phyloP scores from a whole-genome alignment of 2,329 filamentous ascomycete species.

The Leptosphaerulina australis region DNA sequence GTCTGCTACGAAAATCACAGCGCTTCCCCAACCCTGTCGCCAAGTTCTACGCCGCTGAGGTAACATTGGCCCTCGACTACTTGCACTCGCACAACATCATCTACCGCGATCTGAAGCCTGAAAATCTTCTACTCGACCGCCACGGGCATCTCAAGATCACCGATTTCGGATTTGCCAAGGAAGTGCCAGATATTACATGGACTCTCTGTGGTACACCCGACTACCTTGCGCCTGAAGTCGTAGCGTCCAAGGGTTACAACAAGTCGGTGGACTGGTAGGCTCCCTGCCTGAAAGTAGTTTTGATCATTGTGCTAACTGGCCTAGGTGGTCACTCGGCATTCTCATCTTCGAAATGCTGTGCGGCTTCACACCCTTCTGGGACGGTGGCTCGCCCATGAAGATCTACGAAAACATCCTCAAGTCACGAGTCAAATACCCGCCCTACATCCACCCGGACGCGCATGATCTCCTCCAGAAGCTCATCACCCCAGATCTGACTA shows the following conservation, averaged over 20 bases:
- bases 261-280: constrained; percentile 98
- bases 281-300: neutral
- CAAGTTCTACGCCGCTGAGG: constrained; percentile 98
- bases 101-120: constrained; percentile 95
- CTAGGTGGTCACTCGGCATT: constrained; percentile 96
- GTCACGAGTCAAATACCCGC: constrained; percentile 93
- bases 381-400: constrained; percentile 95
- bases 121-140: constrained; percentile 88
- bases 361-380: constrained; percentile 99
- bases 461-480: constrained; percentile 90
- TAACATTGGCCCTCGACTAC: constrained; percentile 93
- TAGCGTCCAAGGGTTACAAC: constrained; percentile 99
- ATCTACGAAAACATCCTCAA: constrained; percentile 99
- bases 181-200: constrained; percentile 98
- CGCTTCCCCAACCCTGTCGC: constrained; percentile 98
- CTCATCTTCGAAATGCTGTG: constrained; percentile 99
- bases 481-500: constrained; percentile 93
- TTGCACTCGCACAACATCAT: constrained; percentile 95
- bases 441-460: constrained; percentile 92
- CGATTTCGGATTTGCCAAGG: constrained; percentile 98
- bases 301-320: constrained; percentile 9
- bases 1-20: constrained; percentile 91
- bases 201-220: constrained; percentile 97
- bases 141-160: constrained; percentile 97
- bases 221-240: constrained; percentile 95